Base-by-base conservation (phyloP, 2,329 filamentous ascomycete genomes). In the Colletotrichum trifolii region DNA sequence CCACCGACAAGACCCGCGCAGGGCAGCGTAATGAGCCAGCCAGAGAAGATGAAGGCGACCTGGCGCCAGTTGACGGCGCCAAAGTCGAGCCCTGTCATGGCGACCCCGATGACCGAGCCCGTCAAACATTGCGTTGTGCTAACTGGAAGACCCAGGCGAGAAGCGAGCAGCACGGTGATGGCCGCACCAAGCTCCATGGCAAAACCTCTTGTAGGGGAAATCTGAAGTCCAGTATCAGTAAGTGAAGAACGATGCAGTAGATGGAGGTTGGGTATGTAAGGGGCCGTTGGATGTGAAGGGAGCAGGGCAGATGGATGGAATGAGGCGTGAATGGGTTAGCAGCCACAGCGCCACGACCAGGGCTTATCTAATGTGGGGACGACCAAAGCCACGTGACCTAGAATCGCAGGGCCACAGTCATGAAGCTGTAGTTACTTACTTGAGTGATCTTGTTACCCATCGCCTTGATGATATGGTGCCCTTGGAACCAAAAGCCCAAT, bases 361-460 rank as follows among this genome's bases (percentile, higher is more conserved):
- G 25, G 25, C 25, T 25, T 5, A 25, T 25, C 3, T 25, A 25
- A 25, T 25, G 4, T 25, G 25, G 1, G 1, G 25, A 25, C 25
- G 25, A 1, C 25, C 4, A 25, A 1, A 25, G 25, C 4, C 25
- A 5, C 25, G 25, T 25, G 25, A 25, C 25, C 25, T 25, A 25
- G 25, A 25, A 25, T 25, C 4, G 25, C 25, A 25, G 25, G 25
- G 25, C 25, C 25, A 25, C 25, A 25, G 25, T 25, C 25, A 25
- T 25, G 25, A 25, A 25, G 25, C 25, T 25, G 25, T 5, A 17
- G 3, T 17, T 17, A 25, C 25, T 25, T 25, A 25, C 25, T 25
- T 78, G 75, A 0, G 78, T 81, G 68, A 81, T 75, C 64, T 76
- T 75, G 71, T 81, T 80, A 13, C 79, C 79, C 12, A 81, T 69